Conservation (phyloP, 2,329 filamentous ascomycete species). For the Ramichloridium luteum region DNA sequence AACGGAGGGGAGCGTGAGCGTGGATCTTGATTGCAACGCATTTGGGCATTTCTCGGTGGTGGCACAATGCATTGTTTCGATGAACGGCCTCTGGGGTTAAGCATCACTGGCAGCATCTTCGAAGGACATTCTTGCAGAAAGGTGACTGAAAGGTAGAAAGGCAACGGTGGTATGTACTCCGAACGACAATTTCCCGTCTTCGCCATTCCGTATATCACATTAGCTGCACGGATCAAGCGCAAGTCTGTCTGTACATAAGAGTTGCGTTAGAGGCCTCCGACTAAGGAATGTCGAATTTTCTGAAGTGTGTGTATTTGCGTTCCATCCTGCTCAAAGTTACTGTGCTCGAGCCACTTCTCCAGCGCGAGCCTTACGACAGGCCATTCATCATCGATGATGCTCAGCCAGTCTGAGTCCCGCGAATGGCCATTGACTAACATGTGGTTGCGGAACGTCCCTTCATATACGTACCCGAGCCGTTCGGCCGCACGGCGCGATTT, state of each 20-base stretch:
- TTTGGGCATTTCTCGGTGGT: too few species aligned
- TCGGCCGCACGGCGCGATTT: conserved; percentile 43
- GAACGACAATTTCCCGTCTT: neutral
- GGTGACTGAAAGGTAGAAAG: too few species aligned
- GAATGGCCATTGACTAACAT: conserved; percentile 45
- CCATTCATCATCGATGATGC: conserved; percentile 50
- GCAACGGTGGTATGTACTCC: too few species aligned
- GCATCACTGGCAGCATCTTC: too few species aligned
- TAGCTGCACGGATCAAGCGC: neutral
- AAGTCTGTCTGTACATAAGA: neutral
- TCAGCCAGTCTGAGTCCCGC: conserved; percentile 50
- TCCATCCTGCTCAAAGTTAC: conserved; percentile 45
- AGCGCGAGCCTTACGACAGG: conserved; percentile 33
- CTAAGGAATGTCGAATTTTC: conserved; percentile 18
- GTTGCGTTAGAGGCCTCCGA: too few species aligned
- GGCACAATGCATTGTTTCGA: too few species aligned
- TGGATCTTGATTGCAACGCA: too few species aligned
- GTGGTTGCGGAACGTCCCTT: conserved; percentile 51
- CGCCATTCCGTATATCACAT: neutral
- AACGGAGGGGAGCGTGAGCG: too few species aligned
- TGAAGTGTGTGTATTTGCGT: conserved; percentile 38
- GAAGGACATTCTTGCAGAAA: too few species aligned
- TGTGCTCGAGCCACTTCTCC: conserved; percentile 41
- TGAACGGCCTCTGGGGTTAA: too few species aligned
- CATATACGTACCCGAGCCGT: conserved; percentile 46